Percentiles rank a stretch among this genome's conserved stretches.
Evolutionary conservation across 78 protist genomes (phyloP).

Genomic region (Dictyostelium purpureum): DNA sequence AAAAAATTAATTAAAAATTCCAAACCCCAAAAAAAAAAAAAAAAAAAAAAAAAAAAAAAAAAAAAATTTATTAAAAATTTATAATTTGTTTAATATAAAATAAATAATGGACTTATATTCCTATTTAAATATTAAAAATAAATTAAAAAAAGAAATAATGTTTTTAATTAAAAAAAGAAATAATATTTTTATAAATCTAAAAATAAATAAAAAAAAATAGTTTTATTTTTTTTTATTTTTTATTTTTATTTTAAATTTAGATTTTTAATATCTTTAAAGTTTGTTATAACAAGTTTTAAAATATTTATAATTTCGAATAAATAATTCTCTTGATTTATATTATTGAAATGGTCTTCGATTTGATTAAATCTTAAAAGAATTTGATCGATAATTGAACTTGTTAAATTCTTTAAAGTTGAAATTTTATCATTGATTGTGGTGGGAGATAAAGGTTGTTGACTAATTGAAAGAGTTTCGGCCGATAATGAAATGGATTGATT

Average conservation of each 20-base stretch:
- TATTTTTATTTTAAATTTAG: background rate
- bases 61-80: too few relatives aligned
- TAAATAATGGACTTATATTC: too few relatives aligned
- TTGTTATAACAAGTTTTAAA: slow-evolving; percentile 7
- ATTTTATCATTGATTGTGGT: background rate
- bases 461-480: background rate
- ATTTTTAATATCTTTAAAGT: slow-evolving; percentile 12
- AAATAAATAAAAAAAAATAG: too few relatives aligned
- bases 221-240: background rate
- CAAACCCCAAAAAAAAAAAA: too few relatives aligned
- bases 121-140: too few relatives aligned
- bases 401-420: background rate
- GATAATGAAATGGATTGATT: background rate
- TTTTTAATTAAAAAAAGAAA: too few relatives aligned
- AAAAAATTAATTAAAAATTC: too few relatives aligned
- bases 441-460: background rate
- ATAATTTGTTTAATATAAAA: too few relatives aligned
- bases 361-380: background rate
- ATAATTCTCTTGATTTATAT: background rate
- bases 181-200: too few relatives aligned
- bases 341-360: background rate
- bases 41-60: too few relatives aligned
- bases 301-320: slow-evolving; percentile 29
- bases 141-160: too few relatives aligned
- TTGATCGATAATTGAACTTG: background rate